Percentiles rank a stretch among this genome's conserved stretches.
phyloP scores from a whole-genome alignment of 2,329 filamentous ascomycete genomes.

The Fusarium denticulatum region DNA sequence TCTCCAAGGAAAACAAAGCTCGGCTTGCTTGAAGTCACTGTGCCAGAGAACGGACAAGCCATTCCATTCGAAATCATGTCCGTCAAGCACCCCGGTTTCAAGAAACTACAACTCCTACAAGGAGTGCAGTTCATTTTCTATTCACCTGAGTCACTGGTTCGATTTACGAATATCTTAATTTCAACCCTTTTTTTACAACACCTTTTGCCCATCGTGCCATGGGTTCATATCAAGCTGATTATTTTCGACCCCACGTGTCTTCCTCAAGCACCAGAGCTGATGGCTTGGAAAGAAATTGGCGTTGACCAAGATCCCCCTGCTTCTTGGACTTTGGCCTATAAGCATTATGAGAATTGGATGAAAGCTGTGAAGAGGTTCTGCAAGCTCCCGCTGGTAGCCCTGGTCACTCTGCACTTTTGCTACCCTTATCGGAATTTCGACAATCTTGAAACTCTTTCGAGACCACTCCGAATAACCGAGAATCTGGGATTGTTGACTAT shows the following conservation, averaged over 20 bases:
- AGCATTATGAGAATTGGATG: not conserved
- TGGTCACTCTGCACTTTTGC: not conserved
- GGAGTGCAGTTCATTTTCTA: not conserved
- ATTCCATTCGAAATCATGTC: not conserved
- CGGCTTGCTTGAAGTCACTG: not conserved
- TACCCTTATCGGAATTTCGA: not conserved
- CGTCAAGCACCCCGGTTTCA: not conserved
- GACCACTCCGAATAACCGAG: not conserved
- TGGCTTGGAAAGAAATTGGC: not conserved
- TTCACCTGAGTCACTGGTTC: not conserved
- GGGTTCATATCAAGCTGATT: not conserved
- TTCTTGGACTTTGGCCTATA: not conserved
- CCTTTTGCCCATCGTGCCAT: not conserved
- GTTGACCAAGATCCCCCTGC: not conserved
- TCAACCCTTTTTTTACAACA: not conserved
- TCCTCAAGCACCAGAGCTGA: not conserved
- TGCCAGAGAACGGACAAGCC: not conserved
- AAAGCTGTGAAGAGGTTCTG: not conserved
- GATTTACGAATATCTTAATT: not conserved
- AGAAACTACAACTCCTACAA: not conserved
- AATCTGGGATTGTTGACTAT: not conserved
- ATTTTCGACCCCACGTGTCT: not conserved
- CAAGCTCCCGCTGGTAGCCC: not conserved
- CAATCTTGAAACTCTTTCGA: not conserved
- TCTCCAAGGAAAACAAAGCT: not conserved